These are phyloP conservation scores for Epichloe sibirici DNA, from an alignment of 2,329 filamentous ascomycete genomes.

Conservation along the genomic window DNA sequence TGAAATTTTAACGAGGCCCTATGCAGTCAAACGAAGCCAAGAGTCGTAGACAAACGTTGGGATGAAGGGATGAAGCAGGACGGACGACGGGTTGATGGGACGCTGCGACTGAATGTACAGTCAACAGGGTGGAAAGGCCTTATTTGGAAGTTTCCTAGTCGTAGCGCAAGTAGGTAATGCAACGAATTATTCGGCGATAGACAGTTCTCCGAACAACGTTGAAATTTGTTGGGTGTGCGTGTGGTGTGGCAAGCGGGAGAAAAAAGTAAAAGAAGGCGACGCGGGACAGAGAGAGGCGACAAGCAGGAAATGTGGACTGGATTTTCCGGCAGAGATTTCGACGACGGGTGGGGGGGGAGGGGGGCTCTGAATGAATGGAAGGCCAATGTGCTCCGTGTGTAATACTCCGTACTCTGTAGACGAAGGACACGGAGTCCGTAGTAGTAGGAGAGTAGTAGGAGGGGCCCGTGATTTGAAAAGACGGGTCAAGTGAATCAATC, in stretches of 20 bases:
- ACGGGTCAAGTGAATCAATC: too few relatives aligned
- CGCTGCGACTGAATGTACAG: slow-evolving; percentile 11
- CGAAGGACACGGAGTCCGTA: neutral
- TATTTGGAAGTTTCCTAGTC: neutral
- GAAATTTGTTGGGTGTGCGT: slow-evolving; percentile 4
- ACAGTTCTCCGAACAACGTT: slow-evolving; percentile 4
- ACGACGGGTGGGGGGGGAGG: neutral
- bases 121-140: slow-evolving; percentile 5
- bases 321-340: slow-evolving; percentile 10
- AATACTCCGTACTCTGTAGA: neutral
- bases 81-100: neutral
- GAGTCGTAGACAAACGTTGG: neutral
- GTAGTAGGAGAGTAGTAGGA: neutral
- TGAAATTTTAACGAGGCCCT: neutral
- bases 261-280: slow-evolving; percentile 2
- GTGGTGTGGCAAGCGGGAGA: neutral
- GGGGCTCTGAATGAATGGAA: neutral
- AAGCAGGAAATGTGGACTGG: slow-evolving; percentile 7
- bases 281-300: slow-evolving; percentile 9
- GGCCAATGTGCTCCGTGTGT: neutral
- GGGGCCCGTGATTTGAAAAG: neutral
- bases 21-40: neutral
- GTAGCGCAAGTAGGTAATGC: neutral
- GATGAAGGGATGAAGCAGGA: neutral
- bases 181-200: neutral